These are phyloP conservation scores for Chlorophyllum brunneum DNA, from an alignment of 768 basidiomycete genomes.

Conservation along the genomic window DNA sequence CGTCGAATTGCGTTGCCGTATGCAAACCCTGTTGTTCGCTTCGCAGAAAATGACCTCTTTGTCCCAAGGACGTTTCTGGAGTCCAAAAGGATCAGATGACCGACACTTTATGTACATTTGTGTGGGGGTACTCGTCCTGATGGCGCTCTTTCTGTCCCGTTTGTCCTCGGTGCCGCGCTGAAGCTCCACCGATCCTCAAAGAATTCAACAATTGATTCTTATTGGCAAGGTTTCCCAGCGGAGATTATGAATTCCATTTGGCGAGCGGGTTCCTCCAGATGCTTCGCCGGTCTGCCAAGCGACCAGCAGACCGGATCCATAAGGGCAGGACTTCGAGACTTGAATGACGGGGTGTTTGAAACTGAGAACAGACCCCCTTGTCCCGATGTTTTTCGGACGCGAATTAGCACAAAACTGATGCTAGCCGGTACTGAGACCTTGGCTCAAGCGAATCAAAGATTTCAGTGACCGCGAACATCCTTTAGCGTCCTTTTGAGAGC, in stretches of 20 bases:
- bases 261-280: not conserved
- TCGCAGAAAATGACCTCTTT: not conserved
- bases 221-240: too few relatives aligned
- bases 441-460: too few relatives aligned
- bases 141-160: too few relatives aligned
- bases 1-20: not conserved
- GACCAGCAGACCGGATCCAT: not conserved
- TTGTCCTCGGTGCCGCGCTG: not conserved
- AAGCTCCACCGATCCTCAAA: too few relatives aligned
- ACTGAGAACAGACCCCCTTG: too few relatives aligned
- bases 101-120: too few relatives aligned
- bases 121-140: too few relatives aligned
- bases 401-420: too few relatives aligned
- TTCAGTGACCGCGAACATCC: not conserved
- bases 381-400: too few relatives aligned
- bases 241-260: not conserved
- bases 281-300: not conserved
- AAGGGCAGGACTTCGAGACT: not conserved
- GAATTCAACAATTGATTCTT: too few relatives aligned
- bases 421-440: too few relatives aligned
- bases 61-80: not conserved
- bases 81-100: not conserved
- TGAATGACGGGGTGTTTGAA: too few relatives aligned
- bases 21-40: not conserved
- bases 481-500: not conserved